Evolutionary conservation across 148 eudicot genomes (phyloP).

Genomic region (Fallopia convolvulus): DNA sequence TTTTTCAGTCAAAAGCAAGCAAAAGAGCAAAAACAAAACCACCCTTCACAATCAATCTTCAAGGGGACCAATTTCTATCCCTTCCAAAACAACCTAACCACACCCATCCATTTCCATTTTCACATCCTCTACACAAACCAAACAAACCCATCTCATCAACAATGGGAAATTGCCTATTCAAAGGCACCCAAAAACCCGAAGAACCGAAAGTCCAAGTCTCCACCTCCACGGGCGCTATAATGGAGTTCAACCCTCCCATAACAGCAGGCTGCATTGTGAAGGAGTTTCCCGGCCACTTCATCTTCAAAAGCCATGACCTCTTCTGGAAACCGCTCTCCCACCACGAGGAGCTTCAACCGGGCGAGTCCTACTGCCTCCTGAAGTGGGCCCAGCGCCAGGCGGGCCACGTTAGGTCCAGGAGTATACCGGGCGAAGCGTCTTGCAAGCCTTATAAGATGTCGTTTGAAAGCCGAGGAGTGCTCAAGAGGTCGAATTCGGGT

Average conservation of each 20-base stretch:
- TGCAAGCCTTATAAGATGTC: slow-evolving; percentile 66
- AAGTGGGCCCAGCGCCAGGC: slow-evolving; percentile 11
- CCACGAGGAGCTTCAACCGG: slow-evolving; percentile 47
- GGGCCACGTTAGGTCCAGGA: slow-evolving; percentile 69
- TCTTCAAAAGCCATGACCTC: slow-evolving; percentile 53
- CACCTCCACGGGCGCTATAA: slow-evolving; percentile 66
- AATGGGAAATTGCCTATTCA: slow-evolving; percentile 83
- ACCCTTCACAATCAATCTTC: slow-evolving; percentile 10
- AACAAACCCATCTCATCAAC: neutral
- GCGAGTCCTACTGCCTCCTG: slow-evolving; percentile 66
- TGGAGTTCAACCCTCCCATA: slow-evolving; percentile 62
- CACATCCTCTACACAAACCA: neutral
- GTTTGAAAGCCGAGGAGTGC: slow-evolving; percentile 24
- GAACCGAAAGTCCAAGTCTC: slow-evolving; percentile 44
- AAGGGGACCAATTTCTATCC: slow-evolving; percentile 5
- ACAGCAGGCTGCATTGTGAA: slow-evolving; percentile 57
- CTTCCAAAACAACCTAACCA: neutral
- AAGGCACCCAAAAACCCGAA: slow-evolving; percentile 33
- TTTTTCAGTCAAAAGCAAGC: neutral
- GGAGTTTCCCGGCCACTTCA: slow-evolving; percentile 68
- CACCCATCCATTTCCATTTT: neutral
- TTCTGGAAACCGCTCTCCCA: slow-evolving; percentile 66
- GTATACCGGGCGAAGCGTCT: slow-evolving; percentile 27
- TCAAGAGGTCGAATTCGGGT: slow-evolving; percentile 28
- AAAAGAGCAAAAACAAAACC: neutral